Base-by-base conservation (phyloP, 179 eudicot genomes). In the Amaranthus tricolor region DNA sequence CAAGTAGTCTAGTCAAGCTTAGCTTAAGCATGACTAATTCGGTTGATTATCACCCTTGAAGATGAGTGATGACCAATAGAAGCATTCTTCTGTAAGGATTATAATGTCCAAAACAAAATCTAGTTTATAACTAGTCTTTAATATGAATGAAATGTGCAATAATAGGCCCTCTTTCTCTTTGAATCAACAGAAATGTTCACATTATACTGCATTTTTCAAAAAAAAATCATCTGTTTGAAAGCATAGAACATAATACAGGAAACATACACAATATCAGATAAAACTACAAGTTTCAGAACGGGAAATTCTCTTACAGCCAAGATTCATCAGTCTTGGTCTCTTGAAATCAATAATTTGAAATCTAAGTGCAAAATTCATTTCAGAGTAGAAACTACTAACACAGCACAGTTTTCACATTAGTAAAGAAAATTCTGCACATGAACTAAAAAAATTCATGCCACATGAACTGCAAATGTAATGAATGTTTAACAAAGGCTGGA, bases 351-450 rank as follows among this genome's bases (percentile, higher is more conserved):
- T 54, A 65, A 68, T 62, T 54, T 63, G 71, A 43, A 79, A 50
- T 51, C 44, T 66, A 79, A 57, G 0, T 5, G 78, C 72, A 73
- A 81, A 74, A 68, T 74, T 72, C 75, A 72, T 47, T 47, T 24
- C 60, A 64, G 1, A 65, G 60, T 50, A 50, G 68, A 58, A 71
- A 79, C 63, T 52, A 58, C 56, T 15, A 64, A 65, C 60, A 49
- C 50, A 74, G 59, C 61, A 56, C 65, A 69, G 62, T 15, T 47
- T 69, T 69, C 72, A 69, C 72, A 53, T 31, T 48, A 69, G 60
- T 69, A 60, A 24, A 53, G 8, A 50, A 69, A 69, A 24, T 14
- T 69, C 45, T 81, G 78, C 81, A 74, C 81, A 74, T 3, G 11
- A 58, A 16, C 54, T n/a, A 68, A 11, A 64, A 50, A 69, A 71